phyloP scores from a whole-genome alignment of 163 green algal genomes.

The Trebouxiophyceae sp. region DNA sequence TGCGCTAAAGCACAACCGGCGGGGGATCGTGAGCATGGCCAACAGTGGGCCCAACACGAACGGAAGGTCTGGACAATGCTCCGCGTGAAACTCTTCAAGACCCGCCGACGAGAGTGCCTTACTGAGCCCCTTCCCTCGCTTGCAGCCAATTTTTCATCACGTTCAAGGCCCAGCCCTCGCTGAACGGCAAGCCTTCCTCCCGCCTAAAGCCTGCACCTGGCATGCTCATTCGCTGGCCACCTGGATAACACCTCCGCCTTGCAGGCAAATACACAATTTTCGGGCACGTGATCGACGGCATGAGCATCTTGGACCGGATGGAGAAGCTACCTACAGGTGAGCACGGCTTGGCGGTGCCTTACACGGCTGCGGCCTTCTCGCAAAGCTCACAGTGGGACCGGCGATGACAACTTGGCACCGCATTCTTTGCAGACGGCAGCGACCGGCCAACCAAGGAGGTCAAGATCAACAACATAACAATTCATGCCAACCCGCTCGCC shows the following conservation, averaged over 20 bases:
- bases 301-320: slow-evolving; percentile 91
- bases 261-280: slow-evolving; percentile 81
- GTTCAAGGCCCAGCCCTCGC: slow-evolving; percentile 81
- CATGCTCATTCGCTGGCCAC: background rate
- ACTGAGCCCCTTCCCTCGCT: background rate
- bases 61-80: no score
- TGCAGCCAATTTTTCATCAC: slow-evolving; percentile 86
- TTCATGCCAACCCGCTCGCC: slow-evolving; percentile 97
- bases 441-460: slow-evolving; percentile 81
- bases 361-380: background rate
- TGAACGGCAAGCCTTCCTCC: slow-evolving; percentile 64
- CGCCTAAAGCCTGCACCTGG: background rate
- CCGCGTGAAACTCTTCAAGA: no score
- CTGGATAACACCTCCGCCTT: background rate
- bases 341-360: no score
- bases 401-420: background rate
- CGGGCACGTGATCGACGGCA: slow-evolving; percentile 90
- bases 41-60: slow-evolving; percentile 88
- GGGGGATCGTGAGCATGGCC: slow-evolving; percentile 83
- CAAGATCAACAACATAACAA: slow-evolving; percentile 76
- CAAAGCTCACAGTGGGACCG: background rate
- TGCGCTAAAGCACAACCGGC: slow-evolving; percentile 74
- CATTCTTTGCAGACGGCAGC: slow-evolving; percentile 9
- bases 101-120: no score
- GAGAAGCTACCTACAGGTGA: slow-evolving; percentile 76